A percentile compares a stretch with the other conserved stretches of the same genome.
These are phyloP conservation scores for Carex myosuroides DNA, from an alignment of 176 grass and related monocot genomes.

Conservation along the genomic window DNA sequence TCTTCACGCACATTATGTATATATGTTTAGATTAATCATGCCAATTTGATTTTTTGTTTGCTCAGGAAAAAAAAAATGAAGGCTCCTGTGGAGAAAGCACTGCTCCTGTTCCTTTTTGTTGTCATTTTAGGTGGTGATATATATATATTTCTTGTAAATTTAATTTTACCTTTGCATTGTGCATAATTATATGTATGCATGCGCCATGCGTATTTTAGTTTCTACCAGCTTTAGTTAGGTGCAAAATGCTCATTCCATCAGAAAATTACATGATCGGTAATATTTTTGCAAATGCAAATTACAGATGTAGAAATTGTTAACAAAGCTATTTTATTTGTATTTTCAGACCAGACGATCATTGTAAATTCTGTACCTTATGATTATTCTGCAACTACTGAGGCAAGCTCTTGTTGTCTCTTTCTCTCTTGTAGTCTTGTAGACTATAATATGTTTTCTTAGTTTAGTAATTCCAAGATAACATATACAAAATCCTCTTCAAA, in stretches of 20 bases:
- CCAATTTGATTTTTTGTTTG: conserved; percentile 4
- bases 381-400: conserved; percentile 58
- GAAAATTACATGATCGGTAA: background rate
- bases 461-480: background rate
- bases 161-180: background rate
- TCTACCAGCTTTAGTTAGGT: background rate
- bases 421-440: background rate
- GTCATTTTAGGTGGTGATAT: conserved; percentile 17
- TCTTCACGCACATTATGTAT: background rate
- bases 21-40: conserved; percentile 12
- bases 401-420: conserved; percentile 9
- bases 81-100: conserved; percentile 6
- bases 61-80: conserved; percentile 22
- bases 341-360: conserved; percentile 22
- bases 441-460: background rate
- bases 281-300: background rate
- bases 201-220: too few relatives aligned
- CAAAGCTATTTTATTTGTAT: background rate
- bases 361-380: conserved; percentile 52
- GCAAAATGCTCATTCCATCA: background rate
- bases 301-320: background rate
- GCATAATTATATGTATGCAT: background rate
- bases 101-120: conserved; percentile 3
- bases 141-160: background rate
- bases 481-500: background rate